Evolutionary conservation across 768 basidiomycete species (phyloP).

Genomic region (Pisolithus marmoratus): DNA sequence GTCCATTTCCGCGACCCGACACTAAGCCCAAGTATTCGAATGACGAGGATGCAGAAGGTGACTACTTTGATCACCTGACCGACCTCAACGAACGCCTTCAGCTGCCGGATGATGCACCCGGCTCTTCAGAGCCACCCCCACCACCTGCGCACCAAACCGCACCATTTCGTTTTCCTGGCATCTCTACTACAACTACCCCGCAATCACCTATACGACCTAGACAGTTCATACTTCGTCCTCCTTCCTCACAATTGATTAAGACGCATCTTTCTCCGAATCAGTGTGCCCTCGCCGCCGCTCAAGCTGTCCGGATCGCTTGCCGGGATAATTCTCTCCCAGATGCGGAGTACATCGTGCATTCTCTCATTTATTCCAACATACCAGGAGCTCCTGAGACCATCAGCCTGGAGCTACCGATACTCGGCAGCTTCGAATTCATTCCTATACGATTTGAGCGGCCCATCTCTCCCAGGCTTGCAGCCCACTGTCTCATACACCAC

Average conservation of each 20-base stretch:
- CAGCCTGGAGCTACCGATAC: constrained; percentile 17
- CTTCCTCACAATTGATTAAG: not conserved
- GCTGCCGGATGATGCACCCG: not conserved
- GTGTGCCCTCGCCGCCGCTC: constrained; percentile 35
- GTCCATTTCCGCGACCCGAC: constrained; percentile 4
- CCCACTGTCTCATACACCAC: constrained; percentile 61
- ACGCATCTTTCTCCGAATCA: constrained; percentile 7
- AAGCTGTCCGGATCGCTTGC: constrained; percentile 46
- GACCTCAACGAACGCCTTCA: not conserved
- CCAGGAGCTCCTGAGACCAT: not conserved
- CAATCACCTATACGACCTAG: not conserved
- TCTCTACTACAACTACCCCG: not conserved
- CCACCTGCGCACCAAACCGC: not conserved
- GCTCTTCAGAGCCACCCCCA: not conserved
- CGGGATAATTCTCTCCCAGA: constrained; percentile 39
- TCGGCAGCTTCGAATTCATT: constrained; percentile 28
- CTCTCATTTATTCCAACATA: constrained; percentile 39
- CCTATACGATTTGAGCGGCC: constrained; percentile 43
- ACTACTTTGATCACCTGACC: not conserved
- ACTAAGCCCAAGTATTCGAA: not conserved
- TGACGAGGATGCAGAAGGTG: not conserved
- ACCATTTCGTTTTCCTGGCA: not conserved
- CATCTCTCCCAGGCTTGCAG: constrained; percentile 54
- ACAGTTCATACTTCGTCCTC: not conserved
- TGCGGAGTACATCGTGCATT: constrained; percentile 55